phyloP scores from a whole-genome alignment of 177 flowering plant species.

The Tripterygium wilfordii region DNA sequence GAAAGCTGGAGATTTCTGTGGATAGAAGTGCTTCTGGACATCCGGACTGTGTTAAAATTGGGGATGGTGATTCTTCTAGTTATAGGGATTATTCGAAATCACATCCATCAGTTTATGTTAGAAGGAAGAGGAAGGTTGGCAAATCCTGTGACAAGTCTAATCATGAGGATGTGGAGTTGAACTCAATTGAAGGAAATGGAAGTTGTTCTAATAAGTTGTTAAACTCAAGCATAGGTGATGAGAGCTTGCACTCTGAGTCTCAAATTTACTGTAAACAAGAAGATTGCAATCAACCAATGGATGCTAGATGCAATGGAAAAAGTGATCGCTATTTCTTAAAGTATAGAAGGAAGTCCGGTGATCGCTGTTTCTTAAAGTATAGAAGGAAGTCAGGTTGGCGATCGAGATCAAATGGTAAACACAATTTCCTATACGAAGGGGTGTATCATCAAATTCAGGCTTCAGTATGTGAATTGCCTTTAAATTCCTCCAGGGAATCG shows the following conservation, averaged over 20 bases:
- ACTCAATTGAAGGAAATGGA: slow-evolving; percentile 22
- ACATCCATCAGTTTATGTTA: not conserved
- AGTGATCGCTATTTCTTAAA: slow-evolving; percentile 26
- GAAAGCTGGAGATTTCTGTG: slow-evolving; percentile 8
- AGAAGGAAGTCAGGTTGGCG: slow-evolving; percentile 11
- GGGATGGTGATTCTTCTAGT: slow-evolving; percentile 3
- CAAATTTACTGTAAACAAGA: slow-evolving; percentile 9
- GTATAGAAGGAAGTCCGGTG: slow-evolving; percentile 39
- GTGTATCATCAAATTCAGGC: slow-evolving; percentile 9
- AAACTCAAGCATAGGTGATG: slow-evolving; percentile 18
- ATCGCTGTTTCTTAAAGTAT: too few relatives aligned
- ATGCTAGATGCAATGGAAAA: slow-evolving; percentile 2
- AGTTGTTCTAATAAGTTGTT: slow-evolving; percentile 26
- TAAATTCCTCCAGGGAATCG: slow-evolving; percentile 15
- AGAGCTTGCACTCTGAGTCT: slow-evolving; percentile 16
- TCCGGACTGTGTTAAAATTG: not conserved
- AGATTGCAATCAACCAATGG: slow-evolving; percentile 2
- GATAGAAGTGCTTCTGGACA: slow-evolving; percentile 6
- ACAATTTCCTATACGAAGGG: slow-evolving; percentile 11
- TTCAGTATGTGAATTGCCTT: slow-evolving; percentile 6
- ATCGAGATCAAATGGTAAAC: not conserved
- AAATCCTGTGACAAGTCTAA: not conserved
- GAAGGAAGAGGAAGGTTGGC: slow-evolving; percentile 1
- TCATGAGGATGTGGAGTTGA: slow-evolving; percentile 1
- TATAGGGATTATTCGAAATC: slow-evolving; percentile 2